Conservation (phyloP, 2,329 filamentous ascomycete genomes). For the Alternaria sp. region DNA sequence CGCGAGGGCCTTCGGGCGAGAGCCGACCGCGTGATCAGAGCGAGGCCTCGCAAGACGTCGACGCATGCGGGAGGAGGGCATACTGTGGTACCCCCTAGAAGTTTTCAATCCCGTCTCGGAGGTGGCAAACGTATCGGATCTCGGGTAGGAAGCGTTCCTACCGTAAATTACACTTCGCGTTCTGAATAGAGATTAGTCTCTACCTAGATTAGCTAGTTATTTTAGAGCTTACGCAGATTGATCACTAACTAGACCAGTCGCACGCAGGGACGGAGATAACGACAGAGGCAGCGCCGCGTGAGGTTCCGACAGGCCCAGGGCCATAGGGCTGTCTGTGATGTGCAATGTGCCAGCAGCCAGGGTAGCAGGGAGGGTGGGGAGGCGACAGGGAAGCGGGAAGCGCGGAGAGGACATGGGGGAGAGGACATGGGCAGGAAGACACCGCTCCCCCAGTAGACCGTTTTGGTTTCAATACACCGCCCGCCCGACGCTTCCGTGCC, state of each 20-base stretch:
- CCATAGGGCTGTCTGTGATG: conserved; percentile 36
- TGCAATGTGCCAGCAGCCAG: conserved; percentile 23
- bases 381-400: conserved; percentile 10
- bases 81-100: too few species aligned
- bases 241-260: neutral
- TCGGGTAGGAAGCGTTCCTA: too few species aligned
- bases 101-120: too few species aligned
- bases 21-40: conserved; percentile 15
- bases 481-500: conserved; percentile 36
- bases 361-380: conserved; percentile 22
- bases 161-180: too few species aligned
- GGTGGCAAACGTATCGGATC: too few species aligned
- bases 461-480: conserved; percentile 29
- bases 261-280: conserved; percentile 33
- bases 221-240: conserved; percentile 8
- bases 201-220: too few species aligned
- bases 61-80: neutral
- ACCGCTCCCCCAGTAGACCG: conserved; percentile 38
- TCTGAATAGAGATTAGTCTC: too few species aligned
- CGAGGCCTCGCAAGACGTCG: neutral
- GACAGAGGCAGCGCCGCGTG: conserved; percentile 28
- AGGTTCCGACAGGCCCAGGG: conserved; percentile 30
- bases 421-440: conserved; percentile 22
- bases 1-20: conserved; percentile 8
- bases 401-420: conserved; percentile 16